phyloP scores from a whole-genome alignment of 1,284 basidiomycete species.

The Peniophora sp. region DNA sequence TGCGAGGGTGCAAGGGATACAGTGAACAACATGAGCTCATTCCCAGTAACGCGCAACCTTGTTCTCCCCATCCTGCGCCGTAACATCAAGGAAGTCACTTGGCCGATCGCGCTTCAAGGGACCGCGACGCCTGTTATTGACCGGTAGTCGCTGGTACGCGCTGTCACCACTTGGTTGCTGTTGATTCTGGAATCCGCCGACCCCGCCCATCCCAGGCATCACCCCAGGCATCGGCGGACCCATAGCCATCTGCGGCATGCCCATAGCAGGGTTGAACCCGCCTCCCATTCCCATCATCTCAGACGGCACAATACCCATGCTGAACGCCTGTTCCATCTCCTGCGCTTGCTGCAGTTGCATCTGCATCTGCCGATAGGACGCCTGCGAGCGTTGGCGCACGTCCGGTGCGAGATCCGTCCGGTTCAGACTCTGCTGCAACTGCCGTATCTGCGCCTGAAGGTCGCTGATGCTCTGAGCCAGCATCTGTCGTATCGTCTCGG shows the following conservation, averaged over 20 bases:
- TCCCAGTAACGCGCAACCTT: conserved; percentile 75
- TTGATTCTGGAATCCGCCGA: conserved; percentile 39
- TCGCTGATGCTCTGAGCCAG: conserved; percentile 66
- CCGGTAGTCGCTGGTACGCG: conserved; percentile 73
- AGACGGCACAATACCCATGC: conserved; percentile 1
- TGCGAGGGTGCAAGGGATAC: too few relatives aligned
- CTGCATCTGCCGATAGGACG: conserved; percentile 70
- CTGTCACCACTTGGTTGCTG: conserved; percentile 66
- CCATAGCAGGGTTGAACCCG: not conserved
- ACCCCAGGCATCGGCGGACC: conserved; percentile 5
- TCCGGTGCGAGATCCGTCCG: conserved; percentile 62
- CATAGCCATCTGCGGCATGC: conserved; percentile 5
- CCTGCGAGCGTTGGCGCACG: conserved; percentile 70
- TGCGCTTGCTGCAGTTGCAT: conserved; percentile 73
- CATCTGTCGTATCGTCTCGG: conserved; percentile 59
- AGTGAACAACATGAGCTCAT: conserved; percentile 21
- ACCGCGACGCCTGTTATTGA: conserved; percentile 63
- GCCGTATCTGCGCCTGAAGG: conserved; percentile 70
- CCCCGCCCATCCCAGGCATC: not conserved
- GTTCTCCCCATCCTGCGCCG: conserved; percentile 41
- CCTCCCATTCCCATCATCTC: conserved; percentile 2
- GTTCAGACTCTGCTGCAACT: conserved; percentile 68
- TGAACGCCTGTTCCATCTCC: conserved; percentile 50
- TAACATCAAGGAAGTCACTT: conserved; percentile 73
- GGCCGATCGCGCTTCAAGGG: conserved; percentile 73